Base-by-base conservation (phyloP, 192 early-diverging fungal genomes). In the Dimargaris verticillata region DNA sequence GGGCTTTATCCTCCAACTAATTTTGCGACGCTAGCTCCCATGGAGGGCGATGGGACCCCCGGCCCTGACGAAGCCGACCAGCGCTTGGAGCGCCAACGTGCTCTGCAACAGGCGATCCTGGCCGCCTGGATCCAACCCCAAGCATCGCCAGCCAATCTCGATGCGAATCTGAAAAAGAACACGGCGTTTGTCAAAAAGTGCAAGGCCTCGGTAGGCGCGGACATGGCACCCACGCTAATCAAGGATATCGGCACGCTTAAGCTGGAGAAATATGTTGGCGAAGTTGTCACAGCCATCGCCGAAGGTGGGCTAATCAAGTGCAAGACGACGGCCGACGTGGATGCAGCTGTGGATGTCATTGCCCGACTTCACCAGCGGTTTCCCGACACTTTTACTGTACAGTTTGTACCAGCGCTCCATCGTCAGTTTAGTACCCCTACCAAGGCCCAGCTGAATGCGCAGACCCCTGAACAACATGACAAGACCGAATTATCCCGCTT, bases 111-210 rank as follows among this genome's bases (percentile, higher is more conserved):
- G 7, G 2, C 33, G 33, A 38, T 26, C 5, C 26, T 38, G 10
- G 28, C 17, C 13, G 18, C 33, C 17, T 38, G 57, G 29, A 25
- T 59, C 43, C 58, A 26, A 53, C 18, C 50, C 42, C 20, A 12
- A 55, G 53, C 18, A n/a, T 25, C 53, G 18, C 53, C 53, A 2
- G 43, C 18, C 43, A 87, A 79, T 49, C 78, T 97, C 20, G 96
- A 99, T 65, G 85, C 89, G 58, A 95, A 89, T 72, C 89, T 99
- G 52, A 99, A 97, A 68, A 96, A 96, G 77, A 96, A 96, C 72
- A 92, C 88, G 6, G 81, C 84, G 17, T 97, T 99, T 67, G 89
- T 95, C 61, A 90, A 90, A 67, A 94, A 93, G 63, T 97, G 76
- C 80, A 88, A 82, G 62, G 69, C 77, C 22, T 85, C 77, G 68